A percentile compares a stretch with the other conserved stretches of the same genome.
phyloP scores from a whole-genome alignment of 495 filamentous ascomycete genomes.

The Pyrenula massariospora region DNA sequence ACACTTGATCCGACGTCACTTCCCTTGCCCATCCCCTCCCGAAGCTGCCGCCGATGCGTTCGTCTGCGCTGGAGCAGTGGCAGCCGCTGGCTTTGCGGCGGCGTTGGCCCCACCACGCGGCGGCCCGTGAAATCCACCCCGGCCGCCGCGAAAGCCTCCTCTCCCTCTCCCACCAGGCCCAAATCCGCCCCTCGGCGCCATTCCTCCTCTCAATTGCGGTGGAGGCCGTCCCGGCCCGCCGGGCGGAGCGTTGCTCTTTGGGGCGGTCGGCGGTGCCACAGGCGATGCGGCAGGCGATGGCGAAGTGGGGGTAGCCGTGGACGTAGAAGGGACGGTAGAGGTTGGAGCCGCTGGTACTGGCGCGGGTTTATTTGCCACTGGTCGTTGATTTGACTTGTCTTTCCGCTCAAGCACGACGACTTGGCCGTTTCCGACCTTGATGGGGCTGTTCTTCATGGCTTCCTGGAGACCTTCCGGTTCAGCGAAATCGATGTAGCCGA shows the following conservation, averaged over 20 bases:
- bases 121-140: background rate
- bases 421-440: slow-evolving; percentile 69
- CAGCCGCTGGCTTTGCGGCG: background rate
- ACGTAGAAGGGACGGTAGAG: slow-evolving; percentile 25
- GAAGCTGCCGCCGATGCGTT: background rate
- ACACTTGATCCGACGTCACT: too few relatives aligned
- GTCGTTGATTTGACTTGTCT: slow-evolving; percentile 11
- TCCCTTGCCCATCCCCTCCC: background rate
- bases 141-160: background rate
- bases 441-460: slow-evolving; percentile 70
- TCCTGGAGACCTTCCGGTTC: slow-evolving; percentile 57
- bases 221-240: too few relatives aligned
- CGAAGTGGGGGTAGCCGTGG: slow-evolving; percentile 26
- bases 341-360: slow-evolving; percentile 8
- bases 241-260: too few relatives aligned
- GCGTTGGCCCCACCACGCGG: background rate
- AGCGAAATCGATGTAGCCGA: slow-evolving; percentile 80
- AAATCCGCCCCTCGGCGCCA: background rate
- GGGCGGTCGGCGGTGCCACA: background rate
- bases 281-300: background rate
- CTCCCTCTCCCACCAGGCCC: background rate
- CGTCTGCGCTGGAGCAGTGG: background rate
- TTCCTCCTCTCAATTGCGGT: background rate
- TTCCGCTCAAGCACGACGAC: slow-evolving; percentile 81
- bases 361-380: slow-evolving; percentile 12